Conservation (phyloP, 257 asterid species). For the Nicotiana undulata region DNA sequence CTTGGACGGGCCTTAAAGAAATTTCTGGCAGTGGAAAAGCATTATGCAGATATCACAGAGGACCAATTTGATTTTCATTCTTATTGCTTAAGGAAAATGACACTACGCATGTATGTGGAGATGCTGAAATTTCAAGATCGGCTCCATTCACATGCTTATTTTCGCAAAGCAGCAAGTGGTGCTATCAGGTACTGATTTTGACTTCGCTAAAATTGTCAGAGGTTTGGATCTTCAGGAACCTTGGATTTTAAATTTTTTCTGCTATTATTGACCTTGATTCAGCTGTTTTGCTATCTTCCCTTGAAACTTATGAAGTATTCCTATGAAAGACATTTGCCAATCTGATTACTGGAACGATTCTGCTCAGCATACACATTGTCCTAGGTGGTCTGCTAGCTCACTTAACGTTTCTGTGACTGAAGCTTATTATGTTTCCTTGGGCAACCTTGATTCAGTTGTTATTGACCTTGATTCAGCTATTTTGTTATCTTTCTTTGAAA, state of each 20-base stretch:
- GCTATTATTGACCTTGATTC: neutral
- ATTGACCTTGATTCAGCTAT: too few species aligned
- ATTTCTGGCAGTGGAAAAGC: slow-evolving; percentile 96
- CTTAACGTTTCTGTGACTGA: neutral
- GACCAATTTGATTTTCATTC: slow-evolving; percentile 98
- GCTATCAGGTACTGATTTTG: slow-evolving; percentile 52
- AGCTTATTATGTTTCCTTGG: slow-evolving; percentile 6
- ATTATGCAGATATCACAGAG: slow-evolving; percentile 87
- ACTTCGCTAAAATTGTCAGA: neutral
- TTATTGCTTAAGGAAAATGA: slow-evolving; percentile 96
- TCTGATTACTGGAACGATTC: neutral
- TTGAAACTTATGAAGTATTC: neutral
- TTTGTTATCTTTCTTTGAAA: too few species aligned
- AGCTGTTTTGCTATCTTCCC: neutral
- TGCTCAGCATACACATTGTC: neutral
- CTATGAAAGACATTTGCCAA: neutral
- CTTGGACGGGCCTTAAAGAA: slow-evolving; percentile 96
- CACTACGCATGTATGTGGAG: slow-evolving; percentile 83
- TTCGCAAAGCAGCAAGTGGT: slow-evolving; percentile 90
- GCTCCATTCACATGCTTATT: slow-evolving; percentile 85
- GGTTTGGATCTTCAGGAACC: neutral
- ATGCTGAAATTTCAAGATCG: slow-evolving; percentile 94
- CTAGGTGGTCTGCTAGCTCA: neutral
- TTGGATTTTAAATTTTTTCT: neutral
- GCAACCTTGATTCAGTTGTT: neutral